A percentile compares a stretch with the other conserved stretches of the same genome.
These are phyloP conservation scores for Globisporangium spinosum DNA, from an alignment of 352 stramenopile genomes.

Conservation along the genomic window DNA sequence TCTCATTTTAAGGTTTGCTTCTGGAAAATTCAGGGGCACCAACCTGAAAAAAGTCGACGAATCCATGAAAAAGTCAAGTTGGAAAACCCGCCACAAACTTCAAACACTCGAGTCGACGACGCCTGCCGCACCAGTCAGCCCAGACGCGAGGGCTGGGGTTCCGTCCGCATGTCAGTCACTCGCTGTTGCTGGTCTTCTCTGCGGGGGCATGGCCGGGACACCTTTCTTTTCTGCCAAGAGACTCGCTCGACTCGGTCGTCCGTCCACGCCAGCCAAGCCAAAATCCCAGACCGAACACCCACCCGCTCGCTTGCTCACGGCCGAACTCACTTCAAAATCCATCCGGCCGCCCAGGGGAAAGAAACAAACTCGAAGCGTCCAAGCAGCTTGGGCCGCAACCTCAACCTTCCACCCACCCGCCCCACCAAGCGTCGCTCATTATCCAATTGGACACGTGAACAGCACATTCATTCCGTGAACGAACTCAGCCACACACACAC, in stretches of 20 bases:
- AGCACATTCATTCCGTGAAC: slow-evolving; percentile 3
- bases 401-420: background rate
- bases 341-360: background rate
- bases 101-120: slow-evolving; percentile 10
- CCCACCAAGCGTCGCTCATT: slow-evolving; percentile 18
- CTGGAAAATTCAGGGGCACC: background rate
- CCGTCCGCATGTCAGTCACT: background rate
- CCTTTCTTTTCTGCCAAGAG: slow-evolving; percentile 7
- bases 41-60: slow-evolving; percentile 11
- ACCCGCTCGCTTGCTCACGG: slow-evolving; percentile 3
- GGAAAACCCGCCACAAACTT: slow-evolving; percentile 4
- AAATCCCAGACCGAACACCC: background rate
- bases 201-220: background rate
- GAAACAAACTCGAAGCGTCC: background rate
- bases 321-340: slow-evolving; percentile 19
- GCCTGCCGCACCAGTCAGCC: slow-evolving; percentile 6
- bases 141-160: background rate
- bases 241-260: background rate
- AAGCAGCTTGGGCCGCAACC: background rate
- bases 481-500: background rate
- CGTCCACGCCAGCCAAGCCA: background rate
- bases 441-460: slow-evolving; percentile 14
- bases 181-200: too few relatives aligned
- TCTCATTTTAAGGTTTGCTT: background rate
- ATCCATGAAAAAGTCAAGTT: slow-evolving; percentile 3